A percentile compares a stretch with the other conserved stretches of the same genome.
phyloP scores from a whole-genome alignment of 176 grass and related monocot species.

The Lolium multiflorum region DNA sequence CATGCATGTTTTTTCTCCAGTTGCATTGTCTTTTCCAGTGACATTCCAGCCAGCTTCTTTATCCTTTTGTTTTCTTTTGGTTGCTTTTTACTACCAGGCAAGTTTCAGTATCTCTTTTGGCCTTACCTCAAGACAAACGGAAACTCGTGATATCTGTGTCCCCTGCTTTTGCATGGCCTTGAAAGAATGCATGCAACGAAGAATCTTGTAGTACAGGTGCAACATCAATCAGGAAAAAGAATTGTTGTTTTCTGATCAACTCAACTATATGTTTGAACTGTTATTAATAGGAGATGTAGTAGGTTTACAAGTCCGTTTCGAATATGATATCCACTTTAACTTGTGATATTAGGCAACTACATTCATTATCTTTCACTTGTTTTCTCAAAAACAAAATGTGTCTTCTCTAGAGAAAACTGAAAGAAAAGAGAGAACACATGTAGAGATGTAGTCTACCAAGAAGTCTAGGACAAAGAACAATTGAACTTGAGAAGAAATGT shows the following conservation, averaged over 20 bases:
- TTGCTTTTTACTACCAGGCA: conserved; percentile 48
- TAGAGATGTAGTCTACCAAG: not conserved
- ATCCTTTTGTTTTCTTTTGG: conserved; percentile 46
- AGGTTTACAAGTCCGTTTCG: not conserved
- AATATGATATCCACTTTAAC: not conserved
- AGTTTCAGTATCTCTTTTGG: conserved; percentile 55
- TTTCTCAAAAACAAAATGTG: not conserved
- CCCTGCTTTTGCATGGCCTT: conserved; percentile 65
- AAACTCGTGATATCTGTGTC: conserved; percentile 62
- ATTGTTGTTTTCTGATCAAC: conserved; percentile 28
- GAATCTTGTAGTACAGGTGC: conserved; percentile 61
- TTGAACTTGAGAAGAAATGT: conserved; percentile 45
- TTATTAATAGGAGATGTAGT: not conserved
- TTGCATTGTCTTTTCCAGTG: conserved; percentile 42
- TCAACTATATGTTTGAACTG: not conserved
- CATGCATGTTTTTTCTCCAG: conserved; percentile 29
- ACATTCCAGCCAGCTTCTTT: conserved; percentile 16
- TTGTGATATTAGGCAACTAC: not conserved
- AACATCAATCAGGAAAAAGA: conserved; percentile 57
- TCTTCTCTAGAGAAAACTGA: not conserved
- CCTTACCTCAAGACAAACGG: conserved; percentile 52
- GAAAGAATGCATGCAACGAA: conserved; percentile 56
- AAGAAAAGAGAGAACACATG: not conserved
- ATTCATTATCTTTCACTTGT: not conserved
- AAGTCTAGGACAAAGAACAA: conserved; percentile 45